Conservation (phyloP, 1,284 basidiomycete species). For the Boletus sp. region DNA sequence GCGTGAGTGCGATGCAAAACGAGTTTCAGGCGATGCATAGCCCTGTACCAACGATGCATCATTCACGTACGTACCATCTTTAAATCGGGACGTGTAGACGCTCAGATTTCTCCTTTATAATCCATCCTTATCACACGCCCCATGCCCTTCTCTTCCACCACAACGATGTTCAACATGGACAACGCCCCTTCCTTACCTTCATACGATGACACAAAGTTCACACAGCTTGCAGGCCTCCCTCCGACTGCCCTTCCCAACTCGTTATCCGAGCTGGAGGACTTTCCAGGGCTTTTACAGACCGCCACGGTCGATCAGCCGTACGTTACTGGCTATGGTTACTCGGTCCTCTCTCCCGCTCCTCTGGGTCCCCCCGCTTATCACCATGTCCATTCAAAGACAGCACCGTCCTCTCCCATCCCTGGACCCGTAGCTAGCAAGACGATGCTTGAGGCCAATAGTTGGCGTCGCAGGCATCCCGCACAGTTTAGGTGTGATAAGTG, state of each 20-base stretch:
- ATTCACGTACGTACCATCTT: too few relatives aligned
- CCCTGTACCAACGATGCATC: too few relatives aligned
- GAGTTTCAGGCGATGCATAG: too few relatives aligned
- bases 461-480: slow-evolving; percentile 37
- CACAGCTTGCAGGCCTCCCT: slow-evolving; percentile 12
- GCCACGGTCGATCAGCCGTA: not conserved
- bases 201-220: slow-evolving; percentile 27
- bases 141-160: too few relatives aligned
- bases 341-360: not conserved
- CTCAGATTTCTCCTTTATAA: too few relatives aligned
- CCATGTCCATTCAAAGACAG: slow-evolving; percentile 20
- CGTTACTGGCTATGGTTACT: slow-evolving; percentile 14
- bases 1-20: too few relatives aligned
- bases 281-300: slow-evolving; percentile 28
- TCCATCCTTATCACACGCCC: too few relatives aligned
- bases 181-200: not conserved
- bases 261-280: slow-evolving; percentile 25
- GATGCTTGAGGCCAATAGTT: slow-evolving; percentile 38
- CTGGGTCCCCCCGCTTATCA: slow-evolving; percentile 17
- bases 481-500: slow-evolving; percentile 27
- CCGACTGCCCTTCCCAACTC: not conserved
- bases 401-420: slow-evolving; percentile 11
- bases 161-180: too few relatives aligned
- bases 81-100: too few relatives aligned
- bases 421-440: slow-evolving; percentile 38